Evolutionary conservation across 192 early-diverging fungal genomes (phyloP), one percentile per base, ranked within the genome.

Genomic region (Rhizophagus sp.): DNA sequence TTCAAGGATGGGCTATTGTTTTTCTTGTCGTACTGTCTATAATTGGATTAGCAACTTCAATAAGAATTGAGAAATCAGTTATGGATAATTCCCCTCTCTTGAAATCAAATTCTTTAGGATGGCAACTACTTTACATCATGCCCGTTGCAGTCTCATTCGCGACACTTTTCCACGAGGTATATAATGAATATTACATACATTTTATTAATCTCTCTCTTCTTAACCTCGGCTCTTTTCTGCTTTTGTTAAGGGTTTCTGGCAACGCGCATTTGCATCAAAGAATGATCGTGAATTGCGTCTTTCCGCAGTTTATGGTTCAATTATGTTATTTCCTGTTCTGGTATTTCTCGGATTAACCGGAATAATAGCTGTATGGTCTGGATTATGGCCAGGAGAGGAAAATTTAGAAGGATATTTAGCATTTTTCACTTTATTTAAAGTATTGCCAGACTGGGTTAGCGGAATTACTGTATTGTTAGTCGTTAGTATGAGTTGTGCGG

Each of bases 151-250:
- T 92, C 57, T 81, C 84, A 47, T 87, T 88, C 74, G 84, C 90
- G 30, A 87, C 88, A 77, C 86, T 91, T 83, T 91, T 89, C 78
- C 91, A 92, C 76, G 90, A 92, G 83, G 82, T 83, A 36, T 75
- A 6, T 50, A 15, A 12, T 33, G n/a, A 50, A 19, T 4, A 82
- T 44, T 80, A 25, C 13, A 19, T 9, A 2, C 4, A 15, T 33
- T 3, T 74, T 57, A 19, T 52, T 11, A 0, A 30, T 25, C 64
- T 66, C 15, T 25, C 5, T 13, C 17, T 33, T 34, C n/a, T 22
- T 30, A 47, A 50, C 24, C 39, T 33, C 49, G 15, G 1, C 25
- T 49, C 13, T 33, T 19, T 13, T 25, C 12, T 57, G 13, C 17
- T 33, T 79, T 62, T 30, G 78, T 83, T 22, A 47, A 83, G 81